Evolutionary conservation across 2,329 filamentous ascomycete genomes (phyloP).

Genomic region (Thelonectria olida): DNA sequence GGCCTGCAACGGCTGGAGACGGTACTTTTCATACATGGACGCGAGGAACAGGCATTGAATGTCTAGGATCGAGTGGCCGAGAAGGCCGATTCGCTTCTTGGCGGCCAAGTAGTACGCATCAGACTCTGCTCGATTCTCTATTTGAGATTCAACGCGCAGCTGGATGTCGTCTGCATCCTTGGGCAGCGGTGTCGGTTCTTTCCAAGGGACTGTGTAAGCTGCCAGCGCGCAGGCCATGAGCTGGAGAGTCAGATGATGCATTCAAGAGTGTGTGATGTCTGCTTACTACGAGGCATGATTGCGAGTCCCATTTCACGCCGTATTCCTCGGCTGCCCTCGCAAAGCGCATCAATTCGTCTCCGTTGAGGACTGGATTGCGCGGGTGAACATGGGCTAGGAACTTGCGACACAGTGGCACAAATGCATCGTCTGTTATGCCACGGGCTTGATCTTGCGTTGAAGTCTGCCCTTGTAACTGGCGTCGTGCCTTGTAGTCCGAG

Average conservation of each 20-base stretch:
- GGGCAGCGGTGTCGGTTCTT: background rate
- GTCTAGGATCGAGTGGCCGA: constrained; percentile 16
- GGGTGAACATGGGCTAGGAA: constrained; percentile 23
- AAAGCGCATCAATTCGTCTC: constrained; percentile 15
- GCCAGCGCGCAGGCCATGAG: constrained; percentile 22
- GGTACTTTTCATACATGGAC: constrained; percentile 22
- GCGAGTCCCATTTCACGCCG: constrained; percentile 23
- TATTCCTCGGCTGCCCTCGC: constrained; percentile 9
- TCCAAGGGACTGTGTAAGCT: constrained; percentile 16
- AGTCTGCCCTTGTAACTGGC: background rate
- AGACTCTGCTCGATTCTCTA: constrained; percentile 2
- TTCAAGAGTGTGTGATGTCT: too few relatives aligned
- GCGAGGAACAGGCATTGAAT: constrained; percentile 23
- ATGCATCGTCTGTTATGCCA: constrained; percentile 16
- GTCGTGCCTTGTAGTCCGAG: background rate
- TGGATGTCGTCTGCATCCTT: background rate
- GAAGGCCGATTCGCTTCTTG: constrained; percentile 20
- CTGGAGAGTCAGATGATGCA: background rate
- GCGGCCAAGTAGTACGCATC: constrained; percentile 17
- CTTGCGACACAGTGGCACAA: constrained; percentile 23
- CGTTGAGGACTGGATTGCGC: constrained; percentile 17
- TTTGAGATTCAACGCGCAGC: background rate
- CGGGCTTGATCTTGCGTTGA: background rate
- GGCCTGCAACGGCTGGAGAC: constrained; percentile 15
- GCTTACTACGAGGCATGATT: constrained; percentile 25